phyloP scores from a whole-genome alignment of 2,329 filamentous ascomycete genomes.

The Diplodia scrobiculata region DNA sequence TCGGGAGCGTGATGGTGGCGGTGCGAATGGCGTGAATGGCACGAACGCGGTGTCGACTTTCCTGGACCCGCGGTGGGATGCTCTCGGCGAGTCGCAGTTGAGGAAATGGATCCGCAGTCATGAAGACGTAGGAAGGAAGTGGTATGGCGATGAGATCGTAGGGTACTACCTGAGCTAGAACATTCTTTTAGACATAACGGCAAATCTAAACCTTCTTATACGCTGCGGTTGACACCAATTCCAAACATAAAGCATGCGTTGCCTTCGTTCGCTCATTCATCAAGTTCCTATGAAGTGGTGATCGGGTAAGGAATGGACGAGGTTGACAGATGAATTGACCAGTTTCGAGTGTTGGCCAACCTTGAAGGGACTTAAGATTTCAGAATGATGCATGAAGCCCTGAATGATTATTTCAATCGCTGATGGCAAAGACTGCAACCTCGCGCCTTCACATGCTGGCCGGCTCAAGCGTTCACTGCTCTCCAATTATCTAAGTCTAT shows the following conservation, averaged over 20 bases:
- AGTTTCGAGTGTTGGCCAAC: too few relatives aligned
- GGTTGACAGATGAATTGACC: too few relatives aligned
- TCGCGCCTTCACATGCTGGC: background rate
- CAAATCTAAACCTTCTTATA: background rate
- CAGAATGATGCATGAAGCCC: too few relatives aligned
- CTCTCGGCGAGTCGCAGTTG: constrained; percentile 45
- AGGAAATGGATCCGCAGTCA: constrained; percentile 44
- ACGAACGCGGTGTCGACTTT: constrained; percentile 33
- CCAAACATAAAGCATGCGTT: too few relatives aligned
- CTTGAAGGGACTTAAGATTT: too few relatives aligned
- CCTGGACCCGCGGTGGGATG: constrained; percentile 40
- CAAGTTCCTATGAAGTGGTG: too few relatives aligned
- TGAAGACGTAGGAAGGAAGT: constrained; percentile 41
- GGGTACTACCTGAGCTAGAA: constrained; percentile 9
- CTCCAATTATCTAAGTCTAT: background rate
- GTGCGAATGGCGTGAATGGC: background rate
- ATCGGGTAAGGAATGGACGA: too few relatives aligned
- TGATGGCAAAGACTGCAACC: background rate
- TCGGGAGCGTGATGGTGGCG: constrained; percentile 3
- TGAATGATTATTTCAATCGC: background rate
- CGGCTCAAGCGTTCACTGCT: background rate
- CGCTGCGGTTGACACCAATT: too few relatives aligned
- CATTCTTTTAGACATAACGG: background rate
- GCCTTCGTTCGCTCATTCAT: too few relatives aligned
- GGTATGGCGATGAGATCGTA: constrained; percentile 38